Conservation (phyloP, 179 eudicot genomes). For the Camellia oleifera region DNA sequence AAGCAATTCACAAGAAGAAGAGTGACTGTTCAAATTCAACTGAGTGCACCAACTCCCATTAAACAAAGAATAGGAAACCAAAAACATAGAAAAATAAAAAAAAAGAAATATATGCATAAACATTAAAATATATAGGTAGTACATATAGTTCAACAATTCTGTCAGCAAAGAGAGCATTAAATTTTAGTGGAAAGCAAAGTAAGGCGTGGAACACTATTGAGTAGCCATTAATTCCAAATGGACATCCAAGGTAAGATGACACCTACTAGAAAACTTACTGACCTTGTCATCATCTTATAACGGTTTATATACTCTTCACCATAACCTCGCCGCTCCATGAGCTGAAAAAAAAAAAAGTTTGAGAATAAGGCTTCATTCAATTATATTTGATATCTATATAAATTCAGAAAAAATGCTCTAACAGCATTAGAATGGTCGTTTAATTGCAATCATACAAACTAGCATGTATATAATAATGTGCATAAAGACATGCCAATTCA, state of each 20-base stretch:
- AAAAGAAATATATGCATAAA: neutral
- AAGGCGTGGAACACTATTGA: neutral
- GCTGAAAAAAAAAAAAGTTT: conserved; percentile 54
- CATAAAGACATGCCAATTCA: neutral
- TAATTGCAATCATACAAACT: neutral
- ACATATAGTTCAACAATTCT: neutral
- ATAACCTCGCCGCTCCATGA: conserved; percentile 93
- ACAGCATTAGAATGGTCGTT: conserved; percentile 9
- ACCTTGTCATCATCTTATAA: conserved; percentile 99
- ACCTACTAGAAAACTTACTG: conserved; percentile 17
- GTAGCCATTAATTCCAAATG: neutral
- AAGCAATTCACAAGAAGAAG: neutral
- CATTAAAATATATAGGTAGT: neutral
- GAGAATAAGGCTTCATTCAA: neutral
- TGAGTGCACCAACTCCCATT: too few species aligned
- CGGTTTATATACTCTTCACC: conserved; percentile 94
- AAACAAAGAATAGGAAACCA: neutral
- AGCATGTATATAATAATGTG: conserved; percentile 1
- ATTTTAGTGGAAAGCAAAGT: neutral
- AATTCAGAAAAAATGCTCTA: neutral
- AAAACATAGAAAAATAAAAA: neutral
- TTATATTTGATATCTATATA: neutral
- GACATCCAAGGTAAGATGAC: conserved; percentile 1
- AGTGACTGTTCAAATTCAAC: neutral
- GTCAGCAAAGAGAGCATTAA: neutral